Conservation (phyloP, 768 basidiomycete species). For the Dioszegia aurantiaca region DNA sequence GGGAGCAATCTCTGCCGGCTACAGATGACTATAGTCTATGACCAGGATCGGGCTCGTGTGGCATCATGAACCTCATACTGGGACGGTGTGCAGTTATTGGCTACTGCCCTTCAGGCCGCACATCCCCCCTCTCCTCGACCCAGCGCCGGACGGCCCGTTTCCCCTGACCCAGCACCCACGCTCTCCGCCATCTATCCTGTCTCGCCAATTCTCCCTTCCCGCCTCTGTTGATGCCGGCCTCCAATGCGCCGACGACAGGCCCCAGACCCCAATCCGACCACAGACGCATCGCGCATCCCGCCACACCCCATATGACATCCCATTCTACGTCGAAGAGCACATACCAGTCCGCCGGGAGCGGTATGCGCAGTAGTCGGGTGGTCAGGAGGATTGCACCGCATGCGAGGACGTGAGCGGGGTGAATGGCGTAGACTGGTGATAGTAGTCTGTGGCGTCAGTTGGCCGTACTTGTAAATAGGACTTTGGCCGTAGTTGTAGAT, state of each 20-base stretch:
- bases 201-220: constrained; percentile 56
- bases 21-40: too few relatives aligned
- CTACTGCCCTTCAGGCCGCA: background rate
- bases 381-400: constrained; percentile 83
- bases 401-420: constrained; percentile 84
- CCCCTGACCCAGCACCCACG: constrained; percentile 59
- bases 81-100: background rate
- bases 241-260: background rate
- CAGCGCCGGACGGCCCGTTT: constrained; percentile 79
- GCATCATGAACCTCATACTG: too few relatives aligned
- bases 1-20: too few relatives aligned
- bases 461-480: too few relatives aligned
- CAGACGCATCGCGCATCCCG: constrained; percentile 78
- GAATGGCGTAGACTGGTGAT: constrained; percentile 86
- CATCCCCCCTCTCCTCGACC: constrained; percentile 61
- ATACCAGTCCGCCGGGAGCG: constrained; percentile 84
- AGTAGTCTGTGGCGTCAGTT: constrained; percentile 63
- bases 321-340: constrained; percentile 85
- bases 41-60: too few relatives aligned
- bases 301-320: constrained; percentile 83
- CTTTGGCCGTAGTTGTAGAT: too few relatives aligned
- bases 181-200: constrained; percentile 52
- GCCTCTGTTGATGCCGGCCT: constrained; percentile 53
- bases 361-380: constrained; percentile 65
- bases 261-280: constrained; percentile 54